phyloP scores from a whole-genome alignment of 331 rosid species.

The Cydonia oblonga region DNA sequence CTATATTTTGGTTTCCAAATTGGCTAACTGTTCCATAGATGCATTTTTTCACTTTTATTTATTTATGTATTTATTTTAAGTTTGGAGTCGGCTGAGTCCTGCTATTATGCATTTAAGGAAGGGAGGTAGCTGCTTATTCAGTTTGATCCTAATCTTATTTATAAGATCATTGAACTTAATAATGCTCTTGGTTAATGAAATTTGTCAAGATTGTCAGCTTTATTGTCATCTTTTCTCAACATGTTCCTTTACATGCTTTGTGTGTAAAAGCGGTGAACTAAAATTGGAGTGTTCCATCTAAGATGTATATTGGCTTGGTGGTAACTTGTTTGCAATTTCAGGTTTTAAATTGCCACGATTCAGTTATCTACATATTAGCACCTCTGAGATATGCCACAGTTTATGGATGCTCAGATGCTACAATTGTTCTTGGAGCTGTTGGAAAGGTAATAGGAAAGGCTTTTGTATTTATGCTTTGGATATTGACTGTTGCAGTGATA shows the following conservation, averaged over 20 bases:
- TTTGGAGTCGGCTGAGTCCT: no score
- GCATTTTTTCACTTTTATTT: neutral
- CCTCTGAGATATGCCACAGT: slow-evolving; percentile 88
- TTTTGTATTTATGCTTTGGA: neutral
- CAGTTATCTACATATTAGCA: slow-evolving; percentile 86
- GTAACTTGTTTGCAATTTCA: slow-evolving; percentile 33
- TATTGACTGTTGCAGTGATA: neutral
- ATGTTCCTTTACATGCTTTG: neutral
- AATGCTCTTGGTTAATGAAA: neutral
- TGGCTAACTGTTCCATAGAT: neutral
- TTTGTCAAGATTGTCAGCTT: neutral
- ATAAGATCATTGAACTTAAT: neutral
- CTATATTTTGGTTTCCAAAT: neutral
- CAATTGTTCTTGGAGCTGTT: slow-evolving; percentile 91
- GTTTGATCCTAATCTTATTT: neutral
- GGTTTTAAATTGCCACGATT: slow-evolving; percentile 91
- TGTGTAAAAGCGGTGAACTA: neutral
- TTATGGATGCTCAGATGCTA: slow-evolving; percentile 95
- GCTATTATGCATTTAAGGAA: neutral
- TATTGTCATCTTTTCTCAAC: neutral
- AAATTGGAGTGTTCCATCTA: neutral
- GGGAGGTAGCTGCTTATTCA: neutral
- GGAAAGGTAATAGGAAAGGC: slow-evolving; percentile 62
- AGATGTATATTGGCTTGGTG: slow-evolving; percentile 1
- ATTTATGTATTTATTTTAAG: no score